These are phyloP conservation scores for Quercus dentata DNA, from an alignment of 306 rosid species.

Conservation along the genomic window DNA sequence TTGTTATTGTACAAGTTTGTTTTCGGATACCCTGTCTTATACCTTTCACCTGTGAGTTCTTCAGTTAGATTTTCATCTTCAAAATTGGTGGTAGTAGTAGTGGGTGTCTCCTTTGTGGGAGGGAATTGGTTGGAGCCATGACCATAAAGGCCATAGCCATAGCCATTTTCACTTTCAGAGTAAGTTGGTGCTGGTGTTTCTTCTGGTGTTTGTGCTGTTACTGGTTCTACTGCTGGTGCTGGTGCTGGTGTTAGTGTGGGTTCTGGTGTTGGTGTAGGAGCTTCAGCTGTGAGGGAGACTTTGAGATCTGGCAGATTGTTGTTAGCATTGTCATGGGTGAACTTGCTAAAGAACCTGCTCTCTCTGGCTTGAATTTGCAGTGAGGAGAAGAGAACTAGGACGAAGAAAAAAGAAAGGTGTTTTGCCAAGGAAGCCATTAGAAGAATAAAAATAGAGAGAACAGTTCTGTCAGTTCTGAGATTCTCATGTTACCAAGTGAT, in stretches of 20 bases:
- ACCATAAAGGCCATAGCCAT: conserved; percentile 61
- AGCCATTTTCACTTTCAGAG: conserved; percentile 36
- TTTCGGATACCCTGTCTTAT: conserved; percentile 25
- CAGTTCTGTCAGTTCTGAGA: not conserved
- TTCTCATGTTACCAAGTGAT: not conserved
- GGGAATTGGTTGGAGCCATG: conserved; percentile 16
- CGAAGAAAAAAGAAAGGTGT: conserved; percentile 36
- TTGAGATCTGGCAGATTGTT: conserved; percentile 16
- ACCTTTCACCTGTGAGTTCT: conserved; percentile 25
- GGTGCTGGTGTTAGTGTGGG: conserved; percentile 15
- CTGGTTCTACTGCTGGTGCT: not conserved
- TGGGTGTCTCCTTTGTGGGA: conserved; percentile 26
- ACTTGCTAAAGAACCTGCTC: conserved; percentile 40
- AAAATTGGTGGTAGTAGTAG: conserved; percentile 28
- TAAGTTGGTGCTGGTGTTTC: conserved; percentile 30
- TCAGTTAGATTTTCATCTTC: conserved; percentile 38
- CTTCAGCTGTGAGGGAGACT: not conserved
- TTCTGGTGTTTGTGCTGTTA: conserved; percentile 11
- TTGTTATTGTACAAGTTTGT: conserved; percentile 19
- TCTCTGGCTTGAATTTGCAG: conserved; percentile 57
- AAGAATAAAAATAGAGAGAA: conserved; percentile 5
- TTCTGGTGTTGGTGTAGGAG: conserved; percentile 20
- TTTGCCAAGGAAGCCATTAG: conserved; percentile 43
- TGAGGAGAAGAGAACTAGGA: conserved; percentile 34
- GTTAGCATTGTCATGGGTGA: conserved; percentile 27